Conservation (phyloP, 2,329 filamentous ascomycete genomes). For the Colletotrichum sojae region DNA sequence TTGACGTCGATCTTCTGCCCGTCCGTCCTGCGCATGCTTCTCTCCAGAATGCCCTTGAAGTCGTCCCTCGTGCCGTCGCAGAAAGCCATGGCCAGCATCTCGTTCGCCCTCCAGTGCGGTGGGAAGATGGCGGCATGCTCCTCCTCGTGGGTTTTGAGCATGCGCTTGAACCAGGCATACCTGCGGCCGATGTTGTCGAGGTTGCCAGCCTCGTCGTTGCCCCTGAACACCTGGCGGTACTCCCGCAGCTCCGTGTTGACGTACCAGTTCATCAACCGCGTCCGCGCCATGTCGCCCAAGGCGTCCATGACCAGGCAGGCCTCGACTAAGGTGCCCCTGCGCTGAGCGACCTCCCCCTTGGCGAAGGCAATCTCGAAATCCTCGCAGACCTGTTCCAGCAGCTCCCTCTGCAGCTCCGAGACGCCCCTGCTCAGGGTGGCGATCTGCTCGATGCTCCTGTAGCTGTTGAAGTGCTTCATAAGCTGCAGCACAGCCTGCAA, state of each 20-base stretch:
- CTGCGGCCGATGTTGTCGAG: slow-evolving; percentile 95
- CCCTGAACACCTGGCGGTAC: slow-evolving; percentile 94
- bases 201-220: slow-evolving; percentile 95
- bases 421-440: slow-evolving; percentile 93
- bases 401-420: slow-evolving; percentile 90
- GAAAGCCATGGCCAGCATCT: slow-evolving; percentile 90
- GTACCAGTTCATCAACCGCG: slow-evolving; percentile 93
- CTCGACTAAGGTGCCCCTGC: slow-evolving; percentile 81
- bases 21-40: slow-evolving; percentile 83
- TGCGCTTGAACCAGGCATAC: slow-evolving; percentile 97
- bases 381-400: slow-evolving; percentile 98
- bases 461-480: slow-evolving; percentile 98
- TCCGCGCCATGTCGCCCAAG: slow-evolving; percentile 87
- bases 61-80: slow-evolving; percentile 97
- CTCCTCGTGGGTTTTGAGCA: slow-evolving; percentile 95
- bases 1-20: slow-evolving; percentile 91
- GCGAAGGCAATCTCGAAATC: slow-evolving; percentile 97
- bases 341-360: slow-evolving; percentile 83
- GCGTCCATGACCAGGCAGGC: slow-evolving; percentile 96
- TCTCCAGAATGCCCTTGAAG: slow-evolving; percentile 92
- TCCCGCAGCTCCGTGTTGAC: slow-evolving; percentile 97
- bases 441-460: slow-evolving; percentile 97
- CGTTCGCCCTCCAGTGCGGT: slow-evolving; percentile 87
- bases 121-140: slow-evolving; percentile 94
- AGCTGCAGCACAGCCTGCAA: slow-evolving; percentile 96